Percentiles rank a stretch among this genome's conserved stretches.
Evolutionary conservation across 139 green algal species (phyloP).

Genomic region (Micractinium sp.): DNA sequence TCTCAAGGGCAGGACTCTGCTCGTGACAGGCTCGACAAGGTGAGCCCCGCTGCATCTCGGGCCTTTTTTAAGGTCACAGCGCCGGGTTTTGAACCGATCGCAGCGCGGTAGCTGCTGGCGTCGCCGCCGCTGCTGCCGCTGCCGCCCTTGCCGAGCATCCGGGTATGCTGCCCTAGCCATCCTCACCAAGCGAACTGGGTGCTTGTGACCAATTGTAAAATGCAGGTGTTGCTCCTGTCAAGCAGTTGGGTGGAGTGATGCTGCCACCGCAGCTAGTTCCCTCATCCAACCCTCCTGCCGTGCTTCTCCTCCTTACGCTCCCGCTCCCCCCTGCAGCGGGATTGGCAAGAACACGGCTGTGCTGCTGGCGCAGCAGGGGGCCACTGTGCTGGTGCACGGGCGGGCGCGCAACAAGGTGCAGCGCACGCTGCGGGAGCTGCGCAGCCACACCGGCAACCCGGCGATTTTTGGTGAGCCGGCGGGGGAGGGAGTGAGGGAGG

Average conservation of each 20-base stretch:
- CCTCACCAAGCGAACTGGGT: no score
- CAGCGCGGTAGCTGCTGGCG: no score
- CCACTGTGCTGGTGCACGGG: conserved; percentile 66
- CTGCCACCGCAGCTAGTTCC: no score
- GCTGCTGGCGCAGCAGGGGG: conserved; percentile 54
- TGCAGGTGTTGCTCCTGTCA: no score
- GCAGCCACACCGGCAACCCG: conserved; percentile 2
- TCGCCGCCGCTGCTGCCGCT: no score
- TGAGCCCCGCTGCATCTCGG: neutral
- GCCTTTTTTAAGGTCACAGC: neutral
- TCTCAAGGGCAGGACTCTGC: conserved; percentile 31
- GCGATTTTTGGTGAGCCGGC: neutral
- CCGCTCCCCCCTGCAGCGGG: conserved; percentile 48
- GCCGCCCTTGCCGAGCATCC: no score
- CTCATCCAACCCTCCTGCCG: no score
- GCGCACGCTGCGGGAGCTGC: conserved; percentile 7
- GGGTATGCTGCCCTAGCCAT: no score
- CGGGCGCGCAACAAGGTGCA: conserved; percentile 38
- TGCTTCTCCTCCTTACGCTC: neutral
- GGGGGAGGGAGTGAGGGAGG: no score
- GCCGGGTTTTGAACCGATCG: neutral
- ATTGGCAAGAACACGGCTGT: conserved; percentile 66
- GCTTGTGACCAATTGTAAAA: no score
- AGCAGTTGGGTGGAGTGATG: no score
- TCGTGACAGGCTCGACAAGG: conserved; percentile 65